A percentile compares a stretch with the other conserved stretches of the same genome.
Evolutionary conservation across 2,329 filamentous ascomycete genomes (phyloP).

Genomic region (Fusarium paranaense): DNA sequence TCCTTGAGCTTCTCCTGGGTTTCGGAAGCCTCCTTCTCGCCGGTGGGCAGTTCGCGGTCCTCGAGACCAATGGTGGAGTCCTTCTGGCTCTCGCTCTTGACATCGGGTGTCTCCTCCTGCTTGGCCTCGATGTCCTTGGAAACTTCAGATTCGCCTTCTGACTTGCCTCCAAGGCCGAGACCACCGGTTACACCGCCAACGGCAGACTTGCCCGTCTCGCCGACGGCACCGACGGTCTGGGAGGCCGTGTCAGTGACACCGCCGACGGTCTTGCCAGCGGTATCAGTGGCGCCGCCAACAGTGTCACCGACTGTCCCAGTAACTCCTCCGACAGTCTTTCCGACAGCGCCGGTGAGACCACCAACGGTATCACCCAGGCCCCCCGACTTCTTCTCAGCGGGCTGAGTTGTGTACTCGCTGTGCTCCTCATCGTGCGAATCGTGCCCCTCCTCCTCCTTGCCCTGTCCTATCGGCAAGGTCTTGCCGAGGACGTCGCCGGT

Average conservation of each 20-base stretch:
- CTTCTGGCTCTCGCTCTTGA: conserved; percentile 21
- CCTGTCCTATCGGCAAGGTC: conserved; percentile 47
- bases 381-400: conserved; percentile 47
- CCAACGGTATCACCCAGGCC: conserved; percentile 39
- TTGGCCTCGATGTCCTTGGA: conserved; percentile 33
- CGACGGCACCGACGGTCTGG: conserved; percentile 23
- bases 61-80: conserved; percentile 27
- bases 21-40: conserved; percentile 17
- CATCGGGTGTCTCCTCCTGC: conserved; percentile 25
- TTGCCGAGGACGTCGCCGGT: conserved; percentile 58
- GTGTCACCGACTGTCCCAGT: conserved; percentile 27
- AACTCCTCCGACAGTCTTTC: conserved; percentile 11
- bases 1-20: conserved; percentile 33
- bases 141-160: conserved; percentile 18
- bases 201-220: conserved; percentile 2
- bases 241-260: conserved; percentile 12
- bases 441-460: conserved; percentile 16
- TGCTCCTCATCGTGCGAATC: conserved; percentile 42
- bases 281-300: conserved; percentile 7
- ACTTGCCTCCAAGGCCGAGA: conserved; percentile 27
- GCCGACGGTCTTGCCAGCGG: conserved; percentile 12
- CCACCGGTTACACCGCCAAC: conserved; percentile 36
- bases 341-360: conserved; percentile 18
- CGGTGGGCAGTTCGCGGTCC: conserved; percentile 29
- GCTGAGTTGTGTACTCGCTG: conserved; percentile 55